phyloP scores from a whole-genome alignment of 805 yeast genomes.

The Starmerella bombicola region DNA sequence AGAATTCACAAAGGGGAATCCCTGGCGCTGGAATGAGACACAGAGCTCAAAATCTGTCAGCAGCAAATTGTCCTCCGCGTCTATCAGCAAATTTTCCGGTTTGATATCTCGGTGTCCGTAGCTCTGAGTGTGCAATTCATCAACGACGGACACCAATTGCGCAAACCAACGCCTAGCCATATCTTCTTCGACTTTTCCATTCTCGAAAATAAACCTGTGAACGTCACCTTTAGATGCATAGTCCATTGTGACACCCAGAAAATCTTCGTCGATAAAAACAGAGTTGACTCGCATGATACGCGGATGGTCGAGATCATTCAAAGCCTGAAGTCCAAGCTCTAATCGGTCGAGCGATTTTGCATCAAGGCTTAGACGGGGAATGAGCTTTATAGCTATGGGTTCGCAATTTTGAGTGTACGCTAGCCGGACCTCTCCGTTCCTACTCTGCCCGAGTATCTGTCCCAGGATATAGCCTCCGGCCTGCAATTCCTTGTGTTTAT shows the following conservation, averaged over 20 bases:
- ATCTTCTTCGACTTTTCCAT: constrained; percentile 31
- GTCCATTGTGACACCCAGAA: constrained; percentile 56
- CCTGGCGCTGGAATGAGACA: constrained; percentile 34
- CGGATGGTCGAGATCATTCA: constrained; percentile 62
- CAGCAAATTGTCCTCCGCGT: constrained; percentile 46
- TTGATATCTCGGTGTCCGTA: constrained; percentile 82
- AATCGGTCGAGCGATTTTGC: constrained; percentile 64
- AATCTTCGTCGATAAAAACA: constrained; percentile 47
- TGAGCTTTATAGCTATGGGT: constrained; percentile 70
- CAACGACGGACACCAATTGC: constrained; percentile 60
- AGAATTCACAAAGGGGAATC: constrained; percentile 45
- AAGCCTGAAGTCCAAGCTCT: constrained; percentile 57
- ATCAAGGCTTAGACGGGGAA: constrained; percentile 61
- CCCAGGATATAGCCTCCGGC: constrained; percentile 75
- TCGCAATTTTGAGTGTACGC: constrained; percentile 48
- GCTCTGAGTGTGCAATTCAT: constrained; percentile 56
- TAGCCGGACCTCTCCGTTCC: constrained; percentile 88
- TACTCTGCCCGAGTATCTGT: constrained; percentile 91
- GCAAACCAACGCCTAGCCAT: constrained; percentile 40
- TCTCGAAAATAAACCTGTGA: constrained; percentile 26
- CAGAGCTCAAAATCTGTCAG: constrained; percentile 83
- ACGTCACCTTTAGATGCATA: constrained; percentile 55
- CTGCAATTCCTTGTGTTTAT: not conserved
- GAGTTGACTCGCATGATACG: constrained; percentile 54
- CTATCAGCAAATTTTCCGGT: constrained; percentile 70